These are phyloP conservation scores for Septoria petroselini DNA, from an alignment of 2,329 filamentous ascomycete species.

Conservation along the genomic window DNA sequence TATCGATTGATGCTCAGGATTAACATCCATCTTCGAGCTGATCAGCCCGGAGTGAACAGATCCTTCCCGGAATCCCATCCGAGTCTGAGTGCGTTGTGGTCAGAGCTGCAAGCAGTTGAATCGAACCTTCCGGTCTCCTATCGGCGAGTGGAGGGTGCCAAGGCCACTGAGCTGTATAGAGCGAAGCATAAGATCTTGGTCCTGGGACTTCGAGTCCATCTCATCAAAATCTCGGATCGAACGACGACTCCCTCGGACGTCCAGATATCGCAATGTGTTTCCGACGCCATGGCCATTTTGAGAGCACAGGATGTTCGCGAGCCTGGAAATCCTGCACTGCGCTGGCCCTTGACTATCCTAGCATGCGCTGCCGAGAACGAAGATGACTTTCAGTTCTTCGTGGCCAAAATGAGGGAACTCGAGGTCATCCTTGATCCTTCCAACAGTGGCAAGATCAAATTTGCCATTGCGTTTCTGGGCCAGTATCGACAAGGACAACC, in stretches of 20 bases:
- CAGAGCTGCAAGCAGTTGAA: conserved; percentile 6
- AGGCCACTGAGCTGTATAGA: conserved; percentile 12
- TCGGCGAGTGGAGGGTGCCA: neutral
- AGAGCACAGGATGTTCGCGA: conserved; percentile 14
- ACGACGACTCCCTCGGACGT: neutral
- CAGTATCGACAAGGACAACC: conserved; percentile 2
- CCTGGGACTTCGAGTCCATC: conserved; percentile 15
- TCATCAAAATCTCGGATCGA: conserved; percentile 16
- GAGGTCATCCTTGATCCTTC: conserved; percentile 17
- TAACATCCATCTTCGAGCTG: conserved; percentile 13
- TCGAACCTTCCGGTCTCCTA: conserved; percentile 11
- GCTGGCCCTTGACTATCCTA: conserved; percentile 23
- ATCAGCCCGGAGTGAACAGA: neutral
- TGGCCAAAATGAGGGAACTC: conserved; percentile 15
- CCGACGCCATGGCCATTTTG: conserved; percentile 7
- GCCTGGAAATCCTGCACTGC: conserved; percentile 19
- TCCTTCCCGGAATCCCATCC: neutral
- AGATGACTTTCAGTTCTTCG: conserved; percentile 13
- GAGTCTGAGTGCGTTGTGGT: conserved; percentile 4
- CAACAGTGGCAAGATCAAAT: conserved; percentile 15
- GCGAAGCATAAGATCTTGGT: conserved; percentile 19
- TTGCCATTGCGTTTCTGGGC: neutral
- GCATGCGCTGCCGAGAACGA: conserved; percentile 17
- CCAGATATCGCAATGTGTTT: conserved; percentile 3
- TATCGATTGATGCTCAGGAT: conserved; percentile 20